These are phyloP conservation scores for Stachybotrys chlorohalonatus DNA, from an alignment of 2,329 filamentous ascomycete species.

Conservation along the genomic window DNA sequence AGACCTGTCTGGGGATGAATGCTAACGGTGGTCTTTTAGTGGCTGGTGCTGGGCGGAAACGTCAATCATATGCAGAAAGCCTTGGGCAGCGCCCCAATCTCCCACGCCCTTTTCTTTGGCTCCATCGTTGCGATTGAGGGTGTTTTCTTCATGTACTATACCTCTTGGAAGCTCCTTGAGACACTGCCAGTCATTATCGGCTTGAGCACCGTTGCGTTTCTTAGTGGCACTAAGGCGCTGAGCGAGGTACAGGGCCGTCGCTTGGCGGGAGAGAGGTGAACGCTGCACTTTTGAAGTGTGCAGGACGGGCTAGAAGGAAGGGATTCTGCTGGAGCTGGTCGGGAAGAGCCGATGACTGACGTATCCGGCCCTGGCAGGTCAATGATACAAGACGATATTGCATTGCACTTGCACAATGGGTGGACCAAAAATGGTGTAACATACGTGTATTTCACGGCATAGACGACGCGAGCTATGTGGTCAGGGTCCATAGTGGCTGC, in stretches of 20 bases:
- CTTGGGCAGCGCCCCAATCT: slow-evolving; percentile 64
- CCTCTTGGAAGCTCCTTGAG: slow-evolving; percentile 85
- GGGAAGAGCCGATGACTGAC: not conserved
- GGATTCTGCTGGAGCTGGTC: not conserved
- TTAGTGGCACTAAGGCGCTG: slow-evolving; percentile 84
- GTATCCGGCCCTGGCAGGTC: not conserved
- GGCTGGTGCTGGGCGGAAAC: slow-evolving; percentile 77
- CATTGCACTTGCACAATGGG: not conserved
- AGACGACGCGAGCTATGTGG: not conserved
- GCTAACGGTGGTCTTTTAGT: slow-evolving; percentile 40
- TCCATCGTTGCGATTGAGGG: slow-evolving; percentile 82
- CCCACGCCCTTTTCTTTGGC: slow-evolving; percentile 77
- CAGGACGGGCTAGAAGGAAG: not conserved
- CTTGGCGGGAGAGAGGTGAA: slow-evolving; percentile 59
- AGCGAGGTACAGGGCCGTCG: slow-evolving; percentile 88
- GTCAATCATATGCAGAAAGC: slow-evolving; percentile 68
- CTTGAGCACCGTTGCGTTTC: slow-evolving; percentile 62
- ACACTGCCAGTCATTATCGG: slow-evolving; percentile 63
- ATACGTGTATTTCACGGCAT: not conserved
- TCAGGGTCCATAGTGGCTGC: not conserved
- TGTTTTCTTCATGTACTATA: slow-evolving; percentile 93
- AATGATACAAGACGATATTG: not conserved
- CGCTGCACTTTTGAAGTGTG: not conserved
- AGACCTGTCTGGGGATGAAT: not conserved
- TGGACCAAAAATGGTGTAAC: not conserved